Conservation (phyloP, 768 basidiomycete genomes). For the Dendrothele bispora region DNA sequence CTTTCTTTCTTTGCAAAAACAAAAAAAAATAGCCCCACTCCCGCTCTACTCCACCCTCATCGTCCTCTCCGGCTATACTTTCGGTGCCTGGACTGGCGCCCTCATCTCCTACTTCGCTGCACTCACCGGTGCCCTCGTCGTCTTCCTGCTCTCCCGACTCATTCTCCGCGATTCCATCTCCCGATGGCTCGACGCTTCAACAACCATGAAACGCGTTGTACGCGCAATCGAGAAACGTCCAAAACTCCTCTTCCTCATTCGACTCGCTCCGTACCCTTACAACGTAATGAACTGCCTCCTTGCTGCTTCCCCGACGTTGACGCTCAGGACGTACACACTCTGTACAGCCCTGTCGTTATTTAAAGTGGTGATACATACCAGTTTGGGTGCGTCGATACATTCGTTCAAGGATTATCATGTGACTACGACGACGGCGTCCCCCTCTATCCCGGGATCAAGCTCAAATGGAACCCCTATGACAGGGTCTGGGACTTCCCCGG, state of each 20-base stretch:
- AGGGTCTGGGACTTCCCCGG: slow-evolving; percentile 12
- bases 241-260: slow-evolving; percentile 86
- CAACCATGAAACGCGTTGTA: slow-evolving; percentile 77
- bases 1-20: no score
- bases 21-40: slow-evolving; percentile 90
- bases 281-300: slow-evolving; percentile 96
- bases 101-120: slow-evolving; percentile 87
- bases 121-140: slow-evolving; percentile 78
- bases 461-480: no score
- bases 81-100: slow-evolving; percentile 81
- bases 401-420: slow-evolving; percentile 74
- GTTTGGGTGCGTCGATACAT: slow-evolving; percentile 80
- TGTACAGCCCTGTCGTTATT: slow-evolving; percentile 83
- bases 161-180: slow-evolving; percentile 72
- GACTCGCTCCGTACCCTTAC: slow-evolving; percentile 89
- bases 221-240: slow-evolving; percentile 87
- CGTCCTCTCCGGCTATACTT: slow-evolving; percentile 89
- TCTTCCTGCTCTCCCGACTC: slow-evolving; percentile 77
- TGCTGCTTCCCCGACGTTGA: slow-evolving; percentile 82
- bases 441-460: no score
- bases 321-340: slow-evolving; percentile 72
- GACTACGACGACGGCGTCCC: slow-evolving; percentile 24
- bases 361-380: slow-evolving; percentile 91
- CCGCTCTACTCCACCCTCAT: slow-evolving; percentile 94
- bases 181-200: slow-evolving; percentile 68